Evolutionary conservation across 2,329 filamentous ascomycete species (phyloP).

Genomic region (Hypocrella siamensis): DNA sequence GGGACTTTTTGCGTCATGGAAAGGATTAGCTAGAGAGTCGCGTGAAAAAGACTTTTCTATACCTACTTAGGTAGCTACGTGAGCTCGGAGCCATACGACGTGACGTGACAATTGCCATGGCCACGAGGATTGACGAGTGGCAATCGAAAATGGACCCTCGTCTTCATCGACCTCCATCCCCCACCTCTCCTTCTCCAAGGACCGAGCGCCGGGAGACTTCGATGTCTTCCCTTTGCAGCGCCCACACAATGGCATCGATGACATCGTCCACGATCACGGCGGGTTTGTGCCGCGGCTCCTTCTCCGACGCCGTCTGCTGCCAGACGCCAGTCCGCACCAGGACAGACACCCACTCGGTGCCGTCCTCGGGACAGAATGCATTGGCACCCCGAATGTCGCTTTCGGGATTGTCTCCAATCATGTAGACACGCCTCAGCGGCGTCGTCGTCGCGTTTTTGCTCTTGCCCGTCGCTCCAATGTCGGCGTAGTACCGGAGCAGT

Average conservation of each 20-base stretch:
- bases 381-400: constrained; percentile 86
- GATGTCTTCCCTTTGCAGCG: constrained; percentile 40
- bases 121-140: too few relatives aligned
- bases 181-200: neutral
- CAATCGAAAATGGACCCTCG: too few relatives aligned
- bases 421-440: constrained; percentile 65
- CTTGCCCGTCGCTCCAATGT: constrained; percentile 9
- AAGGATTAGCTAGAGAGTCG: too few relatives aligned
- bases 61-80: too few relatives aligned
- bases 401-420: constrained; percentile 84
- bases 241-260: constrained; percentile 62
- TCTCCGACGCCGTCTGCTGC: constrained; percentile 20
- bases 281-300: constrained; percentile 42
- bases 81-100: too few relatives aligned
- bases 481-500: constrained; percentile 35
- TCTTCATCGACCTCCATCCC: neutral
- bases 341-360: constrained; percentile 63
- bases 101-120: too few relatives aligned
- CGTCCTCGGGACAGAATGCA: constrained; percentile 47
- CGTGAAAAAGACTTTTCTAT: too few relatives aligned
- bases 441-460: constrained; percentile 29
- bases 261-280: constrained; percentile 59
- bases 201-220: constrained; percentile 17
- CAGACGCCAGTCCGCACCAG: constrained; percentile 74
- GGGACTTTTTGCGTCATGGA: too few relatives aligned